Evolutionary conservation across 768 basidiomycete genomes (phyloP), one percentile per base, ranked within the genome.

Genomic region (Xerocomus brunneocitrinus): DNA sequence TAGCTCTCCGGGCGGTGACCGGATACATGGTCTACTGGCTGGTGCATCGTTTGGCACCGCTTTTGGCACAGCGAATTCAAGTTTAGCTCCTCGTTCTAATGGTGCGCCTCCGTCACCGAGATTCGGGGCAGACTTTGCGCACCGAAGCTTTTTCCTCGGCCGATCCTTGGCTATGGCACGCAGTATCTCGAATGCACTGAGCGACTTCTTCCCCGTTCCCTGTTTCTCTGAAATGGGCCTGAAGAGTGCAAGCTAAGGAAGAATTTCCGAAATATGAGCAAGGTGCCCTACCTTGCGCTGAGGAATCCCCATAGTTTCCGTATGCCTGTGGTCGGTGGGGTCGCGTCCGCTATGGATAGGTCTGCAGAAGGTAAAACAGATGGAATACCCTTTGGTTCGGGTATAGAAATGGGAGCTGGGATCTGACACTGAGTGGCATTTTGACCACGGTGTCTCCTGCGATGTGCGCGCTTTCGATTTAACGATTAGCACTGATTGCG

Each of bases 121-220:
- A 35, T 67, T 55, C 30, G 67, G 63, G 12, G 58, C 51, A 9
- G 67, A 67, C 31, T 60, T 69, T 47, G 65, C 53, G 19, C 49
- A 53, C 22, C 60, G 49, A 30, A 60, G 27, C 41, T 49, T 65
- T 45, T 48, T 68, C 54, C 50, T 61, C 36, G 69, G 34, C 27
- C 56, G 49, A 19, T 44, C 50, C 35, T 60, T 60, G 4, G 60
- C 58, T 47, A 58, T 58, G 31, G 39, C 28, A 35, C 56, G 50
- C 12, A 60, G 49, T 16, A 19, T 39, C n/a, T 40, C 52, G 22
- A 61, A 45, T 34, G 53, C 27, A 2, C n/a, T 52, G 8, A 47
- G 12, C 7, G 16, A 25, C 16, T 54, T 58, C 34, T 54, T 62
- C n/a, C n/a, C 39, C 22, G n/a, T n/a, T 5, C 50, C 53, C 5